Evolutionary conservation across 2,329 filamentous ascomycete species (phyloP), one percentile per base, ranked within the genome.

Genomic region (Colletotrichum chlorophyti): DNA sequence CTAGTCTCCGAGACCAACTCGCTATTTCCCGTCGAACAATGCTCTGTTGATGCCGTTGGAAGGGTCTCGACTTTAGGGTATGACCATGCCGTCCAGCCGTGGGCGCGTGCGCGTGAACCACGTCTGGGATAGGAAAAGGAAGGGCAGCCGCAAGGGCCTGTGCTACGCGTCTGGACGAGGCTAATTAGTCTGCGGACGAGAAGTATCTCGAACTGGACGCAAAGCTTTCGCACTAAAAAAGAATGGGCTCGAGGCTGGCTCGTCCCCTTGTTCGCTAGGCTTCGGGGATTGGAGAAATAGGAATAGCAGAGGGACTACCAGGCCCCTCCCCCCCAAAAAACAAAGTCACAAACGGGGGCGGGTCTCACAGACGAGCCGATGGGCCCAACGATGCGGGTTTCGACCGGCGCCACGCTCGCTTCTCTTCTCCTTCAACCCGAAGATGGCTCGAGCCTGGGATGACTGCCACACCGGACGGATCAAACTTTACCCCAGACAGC

Each of bases 301-400:
- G n/a, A n/a, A n/a, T n/a, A n/a, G n/a, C n/a, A n/a, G n/a, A n/a
- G n/a, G n/a, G n/a, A n/a, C n/a, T n/a, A n/a, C n/a, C n/a, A n/a
- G n/a, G n/a, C n/a, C n/a, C n/a, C n/a, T n/a, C n/a, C n/a, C n/a
- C n/a, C n/a, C n/a, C n/a, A n/a, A 38, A 14, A 41, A 37, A 35
- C 42, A 54, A 46, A 43, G 12, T 48, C 29, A 21, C 55, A 24
- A 43, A 54, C 42, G 42, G n/a, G n/a, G n/a, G n/a, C n/a, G n/a
- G 43, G 55, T 43, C 42, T 54, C 43, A 48, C 38, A 35, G 34
- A 32, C 23, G 26, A 49, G 32, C 38, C 26, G 37, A 49, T 49
- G 34, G 29, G 46, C 59, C 59, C 59, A 46, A 43, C 50, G 45
- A 48, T 29, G 54, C 45, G 59, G 59, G 46, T 51, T 62, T 54